A percentile compares a stretch with the other conserved stretches of the same genome.
phyloP scores from a whole-genome alignment of 192 early-diverging fungal species.

The Entomortierella parvispora region DNA sequence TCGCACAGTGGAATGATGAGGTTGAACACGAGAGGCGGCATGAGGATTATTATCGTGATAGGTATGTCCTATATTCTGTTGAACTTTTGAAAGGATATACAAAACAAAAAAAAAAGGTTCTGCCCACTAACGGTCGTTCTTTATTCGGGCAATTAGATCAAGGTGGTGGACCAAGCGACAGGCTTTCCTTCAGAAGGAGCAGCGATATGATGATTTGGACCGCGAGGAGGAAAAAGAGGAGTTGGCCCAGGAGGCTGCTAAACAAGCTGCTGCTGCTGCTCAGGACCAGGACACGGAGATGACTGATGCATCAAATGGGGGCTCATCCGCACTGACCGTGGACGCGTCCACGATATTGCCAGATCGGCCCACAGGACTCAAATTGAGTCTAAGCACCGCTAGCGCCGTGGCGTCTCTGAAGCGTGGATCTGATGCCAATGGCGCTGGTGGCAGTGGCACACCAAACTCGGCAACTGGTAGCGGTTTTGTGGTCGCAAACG shows the following conservation, averaged over 20 bases:
- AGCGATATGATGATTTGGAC: constrained; percentile 49
- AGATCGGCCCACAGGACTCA: constrained; percentile 28
- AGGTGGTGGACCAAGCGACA: constrained; percentile 81
- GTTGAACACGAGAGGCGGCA: constrained; percentile 63
- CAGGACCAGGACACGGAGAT: constrained; percentile 37
- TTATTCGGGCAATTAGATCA: constrained; percentile 43
- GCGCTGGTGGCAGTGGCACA: constrained; percentile 19
- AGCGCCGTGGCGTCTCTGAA: constrained; percentile 8
- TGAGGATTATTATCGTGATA: constrained; percentile 83
- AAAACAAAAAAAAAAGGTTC: not conserved
- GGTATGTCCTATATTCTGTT: constrained; percentile 56
- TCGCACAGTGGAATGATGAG: constrained; percentile 82
- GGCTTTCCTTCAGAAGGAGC: constrained; percentile 46
- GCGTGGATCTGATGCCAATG: constrained; percentile 41
- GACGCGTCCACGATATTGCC: constrained; percentile 10
- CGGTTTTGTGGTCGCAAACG: constrained; percentile 24
- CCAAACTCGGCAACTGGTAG: constrained; percentile 29
- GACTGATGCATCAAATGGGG: constrained; percentile 4
- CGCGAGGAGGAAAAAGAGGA: constrained; percentile 79
- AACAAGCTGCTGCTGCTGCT: constrained; percentile 56
- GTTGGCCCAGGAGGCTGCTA: constrained; percentile 64
- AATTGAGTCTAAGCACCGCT: constrained; percentile 18
- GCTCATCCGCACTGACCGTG: not conserved
- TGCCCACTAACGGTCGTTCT: not conserved
- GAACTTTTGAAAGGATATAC: not conserved